A percentile compares a stretch with the other conserved stretches of the same genome.
Conservation (phyloP, 2,329 filamentous ascomycete genomes). For the Curvularia sp. region DNA sequence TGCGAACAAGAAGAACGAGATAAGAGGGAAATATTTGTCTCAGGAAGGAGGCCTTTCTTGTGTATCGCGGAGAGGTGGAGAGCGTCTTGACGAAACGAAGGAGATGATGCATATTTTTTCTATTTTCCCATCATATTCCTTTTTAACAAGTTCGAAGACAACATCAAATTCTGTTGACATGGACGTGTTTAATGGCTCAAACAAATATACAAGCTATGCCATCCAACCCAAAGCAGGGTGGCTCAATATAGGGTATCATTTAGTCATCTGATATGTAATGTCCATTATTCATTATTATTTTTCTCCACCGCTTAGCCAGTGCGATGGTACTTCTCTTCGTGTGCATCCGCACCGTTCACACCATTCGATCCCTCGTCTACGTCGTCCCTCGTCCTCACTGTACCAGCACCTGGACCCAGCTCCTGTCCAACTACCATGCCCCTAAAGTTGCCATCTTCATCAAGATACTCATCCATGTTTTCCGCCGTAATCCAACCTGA, state of each 20-base stretch:
- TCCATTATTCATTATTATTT: neutral
- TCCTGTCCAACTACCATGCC: slow-evolving; percentile 39
- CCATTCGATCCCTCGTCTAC: slow-evolving; percentile 39
- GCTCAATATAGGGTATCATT: slow-evolving; percentile 10
- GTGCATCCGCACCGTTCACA: slow-evolving; percentile 31
- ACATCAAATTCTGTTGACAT: no score
- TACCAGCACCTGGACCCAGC: slow-evolving; percentile 50
- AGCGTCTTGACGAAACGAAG: neutral
- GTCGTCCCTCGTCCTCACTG: slow-evolving; percentile 46
- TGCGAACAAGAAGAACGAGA: neutral
- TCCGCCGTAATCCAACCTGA: slow-evolving; percentile 90
- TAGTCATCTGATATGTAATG: neutral
- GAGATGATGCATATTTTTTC: neutral
- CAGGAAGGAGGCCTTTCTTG: neutral
- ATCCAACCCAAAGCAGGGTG: neutral
- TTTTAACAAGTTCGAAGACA: neutral
- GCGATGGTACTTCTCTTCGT: slow-evolving; percentile 49
- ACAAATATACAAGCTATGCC: neutral
- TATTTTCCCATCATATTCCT: neutral
- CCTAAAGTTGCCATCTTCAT: slow-evolving; percentile 51
- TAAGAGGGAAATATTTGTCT: neutral
- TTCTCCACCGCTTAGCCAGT: slow-evolving; percentile 33
- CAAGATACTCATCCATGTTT: slow-evolving; percentile 77
- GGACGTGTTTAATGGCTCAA: neutral
- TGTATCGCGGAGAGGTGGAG: neutral